These are phyloP conservation scores for Trypanosoma melophagium DNA, from an alignment of 208 protist species.

Conservation along the genomic window DNA sequence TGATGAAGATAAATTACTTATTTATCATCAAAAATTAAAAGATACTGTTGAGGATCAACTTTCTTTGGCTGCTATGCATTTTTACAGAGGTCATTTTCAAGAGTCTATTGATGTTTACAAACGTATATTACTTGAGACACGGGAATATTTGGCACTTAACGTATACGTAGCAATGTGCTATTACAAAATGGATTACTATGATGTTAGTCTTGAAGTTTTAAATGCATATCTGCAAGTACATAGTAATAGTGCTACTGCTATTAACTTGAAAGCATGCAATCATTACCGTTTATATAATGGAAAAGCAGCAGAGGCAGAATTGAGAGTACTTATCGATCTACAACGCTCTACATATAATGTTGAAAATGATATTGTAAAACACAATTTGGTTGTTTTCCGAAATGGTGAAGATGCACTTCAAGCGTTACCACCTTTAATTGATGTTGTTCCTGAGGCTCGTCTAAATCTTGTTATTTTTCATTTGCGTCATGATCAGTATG, in stretches of 20 bases:
- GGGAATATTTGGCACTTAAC: conserved; percentile 92
- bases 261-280: conserved; percentile 98
- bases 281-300: conserved; percentile 95
- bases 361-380: conserved; percentile 93
- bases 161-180: conserved; percentile 98
- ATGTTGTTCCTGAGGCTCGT: conserved; percentile 94
- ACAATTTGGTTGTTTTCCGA: conserved; percentile 97
- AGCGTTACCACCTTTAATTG: conserved; percentile 91
- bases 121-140: conserved; percentile 92
- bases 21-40: conserved; percentile 91
- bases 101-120: conserved; percentile 98
- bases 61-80: conserved; percentile 94
- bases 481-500: conserved; percentile 92
- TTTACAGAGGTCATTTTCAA: conserved; percentile 94
- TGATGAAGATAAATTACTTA: conserved; percentile 92
- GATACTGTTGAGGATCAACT: conserved; percentile 92
- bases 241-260: conserved; percentile 92
- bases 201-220: conserved; percentile 91
- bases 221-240: conserved; percentile 90
- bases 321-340: conserved; percentile 90
- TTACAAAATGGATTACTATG: conserved; percentile 98
- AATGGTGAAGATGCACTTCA: conserved; percentile 95
- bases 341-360: conserved; percentile 88
- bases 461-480: conserved; percentile 97
- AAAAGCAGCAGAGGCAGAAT: conserved; percentile 90